Evolutionary conservation across 768 basidiomycete genomes (phyloP).

Genomic region (Gloeopeniophorella convolvens): DNA sequence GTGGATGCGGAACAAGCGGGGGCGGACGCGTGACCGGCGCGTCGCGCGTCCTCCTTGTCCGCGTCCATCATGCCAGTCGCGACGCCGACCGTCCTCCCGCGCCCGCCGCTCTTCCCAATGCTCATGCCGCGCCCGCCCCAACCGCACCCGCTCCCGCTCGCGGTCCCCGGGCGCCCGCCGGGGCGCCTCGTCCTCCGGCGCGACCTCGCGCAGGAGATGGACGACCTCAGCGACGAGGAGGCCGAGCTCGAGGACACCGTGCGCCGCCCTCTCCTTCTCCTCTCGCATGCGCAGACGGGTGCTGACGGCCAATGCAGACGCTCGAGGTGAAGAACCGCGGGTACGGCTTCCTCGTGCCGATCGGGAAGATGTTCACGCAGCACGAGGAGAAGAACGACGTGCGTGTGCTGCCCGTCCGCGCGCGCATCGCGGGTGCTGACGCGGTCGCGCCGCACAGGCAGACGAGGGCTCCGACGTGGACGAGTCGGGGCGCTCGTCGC

Average conservation of each 20-base stretch:
- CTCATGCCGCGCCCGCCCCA: constrained; percentile 62
- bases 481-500: constrained; percentile 33
- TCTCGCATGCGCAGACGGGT: background rate
- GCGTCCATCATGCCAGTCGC: constrained; percentile 52
- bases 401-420: constrained; percentile 18
- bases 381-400: constrained; percentile 86
- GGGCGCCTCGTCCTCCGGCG: constrained; percentile 56
- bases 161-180: constrained; percentile 42
- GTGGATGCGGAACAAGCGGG: too few species aligned
- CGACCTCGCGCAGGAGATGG: constrained; percentile 70
- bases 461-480: constrained; percentile 37
- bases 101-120: constrained; percentile 52
- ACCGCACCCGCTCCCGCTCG: constrained; percentile 56
- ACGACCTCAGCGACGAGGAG: constrained; percentile 82
- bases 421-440: background rate
- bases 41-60: too few species aligned
- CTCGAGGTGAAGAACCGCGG: constrained; percentile 58
- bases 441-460: constrained; percentile 35
- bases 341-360: constrained; percentile 60
- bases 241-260: constrained; percentile 73
- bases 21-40: too few species aligned
- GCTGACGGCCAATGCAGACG: constrained; percentile 36
- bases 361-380: constrained; percentile 65
- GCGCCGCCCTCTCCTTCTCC: constrained; percentile 22
- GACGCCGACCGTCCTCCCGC: constrained; percentile 69